Conservation (phyloP, 1,284 basidiomycete species). For the Papiliotrema terrestris region DNA sequence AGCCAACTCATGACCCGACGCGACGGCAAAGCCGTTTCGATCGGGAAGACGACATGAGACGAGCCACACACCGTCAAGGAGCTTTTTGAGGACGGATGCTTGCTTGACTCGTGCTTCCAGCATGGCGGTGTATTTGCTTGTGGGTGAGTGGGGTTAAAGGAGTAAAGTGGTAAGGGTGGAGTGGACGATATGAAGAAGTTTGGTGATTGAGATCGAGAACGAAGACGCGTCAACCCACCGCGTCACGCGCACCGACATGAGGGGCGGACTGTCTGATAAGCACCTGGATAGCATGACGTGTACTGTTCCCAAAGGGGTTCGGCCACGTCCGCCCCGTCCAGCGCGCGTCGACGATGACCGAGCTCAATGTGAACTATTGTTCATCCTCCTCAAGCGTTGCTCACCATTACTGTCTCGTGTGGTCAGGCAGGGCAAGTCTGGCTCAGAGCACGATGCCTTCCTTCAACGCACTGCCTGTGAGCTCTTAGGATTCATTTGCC, state of each 20-base stretch:
- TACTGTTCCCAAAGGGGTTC: no score
- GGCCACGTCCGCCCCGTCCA: no score
- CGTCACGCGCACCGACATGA: no score
- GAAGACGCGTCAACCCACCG: no score
- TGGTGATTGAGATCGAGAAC: not conserved
- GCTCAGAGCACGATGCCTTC: no score
- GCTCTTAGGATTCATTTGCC: not conserved
- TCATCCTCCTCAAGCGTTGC: no score
- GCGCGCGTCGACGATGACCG: no score
- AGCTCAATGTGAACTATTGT: no score
- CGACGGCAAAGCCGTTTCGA: not conserved
- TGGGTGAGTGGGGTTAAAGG: not conserved
- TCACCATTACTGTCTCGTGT: no score
- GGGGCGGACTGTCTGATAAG: no score
- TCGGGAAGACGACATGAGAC: not conserved
- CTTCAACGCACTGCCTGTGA: conserved; percentile 29
- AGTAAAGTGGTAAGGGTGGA: not conserved
- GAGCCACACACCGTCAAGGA: conserved; percentile 69
- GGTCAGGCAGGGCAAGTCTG: no score
- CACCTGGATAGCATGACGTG: no score
- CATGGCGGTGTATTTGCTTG: conserved; percentile 55
- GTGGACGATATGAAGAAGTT: not conserved
- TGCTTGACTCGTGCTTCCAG: conserved; percentile 84
- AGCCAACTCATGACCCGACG: not conserved
- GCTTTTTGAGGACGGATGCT: conserved; percentile 77